Base-by-base conservation (phyloP, 768 basidiomycete genomes). In the Austroboletus eburneus region DNA sequence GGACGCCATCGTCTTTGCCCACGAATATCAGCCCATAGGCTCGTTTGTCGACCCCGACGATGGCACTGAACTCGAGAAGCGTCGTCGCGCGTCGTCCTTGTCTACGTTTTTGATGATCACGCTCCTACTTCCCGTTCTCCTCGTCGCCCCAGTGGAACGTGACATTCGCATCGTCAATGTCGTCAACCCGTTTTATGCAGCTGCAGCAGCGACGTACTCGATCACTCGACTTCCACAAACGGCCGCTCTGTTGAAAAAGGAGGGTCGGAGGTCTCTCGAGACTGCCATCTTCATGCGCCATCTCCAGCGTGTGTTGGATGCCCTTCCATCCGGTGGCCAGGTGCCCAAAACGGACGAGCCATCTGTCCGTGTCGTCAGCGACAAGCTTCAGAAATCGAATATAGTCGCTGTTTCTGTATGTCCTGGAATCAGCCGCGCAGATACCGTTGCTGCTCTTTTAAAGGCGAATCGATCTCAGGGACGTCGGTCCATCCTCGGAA, bases 141-240 rank as follows among this genome's bases (percentile, higher is more conserved):
- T 96, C 14, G 80, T 87, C 21, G 85, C 88, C 1, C 91, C 92
- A 0, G 73, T 77, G n/a, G 92, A 93, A 61, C 77, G 92, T 29
- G 89, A 93, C 52, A 90, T 96, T 34, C 85, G 93, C n/a, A 79
- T 96, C 52, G 72, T 97, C 61, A 83, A 83, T 46, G 73, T 92
- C 33, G 77, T 94, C 60, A 91, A 92, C 48, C 91, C 91, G 3
- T 90, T 91, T 55, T 96, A 95, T 56, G 83, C 91, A 2, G 90
- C 93, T 2, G 85, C 89, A 0, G 71, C 79, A 3, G 74, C 77
- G 4, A 54, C 69, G 4, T 70, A 75, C 55, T 54, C 68, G 30
- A 10, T 61, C 2, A 52, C 61, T 45, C 68, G 46, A 33, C 69
- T 55, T 52, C 51, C 52, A 48, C 63, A 58, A 9, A 57, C 62